These are phyloP conservation scores for Casuarina equisetifolia DNA, from an alignment of 306 rosid species.

Conservation along the genomic window DNA sequence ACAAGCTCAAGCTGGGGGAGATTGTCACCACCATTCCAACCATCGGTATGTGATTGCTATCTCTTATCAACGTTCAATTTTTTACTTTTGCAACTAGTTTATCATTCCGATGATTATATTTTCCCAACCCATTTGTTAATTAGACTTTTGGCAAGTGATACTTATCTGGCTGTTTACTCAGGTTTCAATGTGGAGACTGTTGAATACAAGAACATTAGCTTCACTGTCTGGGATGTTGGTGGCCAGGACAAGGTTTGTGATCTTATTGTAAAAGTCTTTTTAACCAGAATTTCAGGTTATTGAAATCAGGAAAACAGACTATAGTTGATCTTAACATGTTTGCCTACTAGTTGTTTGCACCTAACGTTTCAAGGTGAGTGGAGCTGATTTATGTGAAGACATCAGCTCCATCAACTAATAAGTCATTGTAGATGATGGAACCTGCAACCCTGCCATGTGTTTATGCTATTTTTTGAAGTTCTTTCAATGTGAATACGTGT, in stretches of 20 bases:
- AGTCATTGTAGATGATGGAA: not conserved
- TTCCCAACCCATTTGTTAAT: not conserved
- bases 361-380: not conserved
- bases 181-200: conserved; percentile 83
- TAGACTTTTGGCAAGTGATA: conserved; percentile 14
- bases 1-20: conserved; percentile 77
- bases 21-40: conserved; percentile 77
- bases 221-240: conserved; percentile 79
- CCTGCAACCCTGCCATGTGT: not conserved
- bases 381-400: not conserved
- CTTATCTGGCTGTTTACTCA: conserved; percentile 18
- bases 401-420: not conserved
- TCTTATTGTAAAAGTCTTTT: not conserved
- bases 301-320: not conserved
- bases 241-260: conserved; percentile 76
- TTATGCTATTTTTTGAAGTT: not conserved
- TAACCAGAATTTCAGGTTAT: not conserved
- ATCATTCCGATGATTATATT: not conserved
- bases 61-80: not conserved
- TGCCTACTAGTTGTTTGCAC: not conserved
- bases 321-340: not conserved
- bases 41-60: conserved; percentile 45
- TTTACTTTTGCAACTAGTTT: not conserved
- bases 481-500: not conserved
- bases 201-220: conserved; percentile 71